Evolutionary conservation across 208 protist species (phyloP), one percentile per base, ranked within the genome.

Genomic region (Eutreptiella sp.): DNA sequence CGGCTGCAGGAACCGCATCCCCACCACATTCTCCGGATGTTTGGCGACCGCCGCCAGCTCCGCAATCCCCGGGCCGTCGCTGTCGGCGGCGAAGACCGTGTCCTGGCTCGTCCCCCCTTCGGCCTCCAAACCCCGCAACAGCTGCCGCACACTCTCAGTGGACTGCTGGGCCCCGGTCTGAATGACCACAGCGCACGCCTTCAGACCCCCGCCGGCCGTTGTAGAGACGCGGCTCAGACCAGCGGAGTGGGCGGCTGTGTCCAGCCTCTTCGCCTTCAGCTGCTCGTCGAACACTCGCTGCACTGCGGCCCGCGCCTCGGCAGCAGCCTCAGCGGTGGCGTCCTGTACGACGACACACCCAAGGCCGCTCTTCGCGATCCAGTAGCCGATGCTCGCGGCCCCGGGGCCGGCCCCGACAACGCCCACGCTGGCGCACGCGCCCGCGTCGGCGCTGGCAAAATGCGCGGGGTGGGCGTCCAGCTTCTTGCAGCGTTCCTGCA

Each of bases 1-100:
- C 32, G 75, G 75, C 34, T 62, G 71, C 55, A 80, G 77, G 52
- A 72, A 80, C 38, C 77, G 75, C 70, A 80, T 77, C 48, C 75
- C 75, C 35, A 80, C 34, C 16, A 80, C 60, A 3, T 57, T 32
- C 11, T 46, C 24, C 24, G 75, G 71, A 24, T 43, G 23, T 16
- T 36, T 52, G 1, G 46, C 36, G 29, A 19, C 75, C 16, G 32
- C 48, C n/a, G 71, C 70, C 4, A 80, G 24, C 23, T 80, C 36
- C n/a, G 24, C 26, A 38, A 83, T 80, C 4, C 71, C 59, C 0
- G 80, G 27, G 16, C 73, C 68, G 1, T 59, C 71, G 11, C 73
- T 83, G 58, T 83, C 80, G 21, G 77, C 64, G 1, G 71, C 73
- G 46, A 83, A 58, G 36, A 83, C 60, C 45, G 33, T 41, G 1